Base-by-base conservation (phyloP, 345 rosid species). In the Viola odorata region DNA sequence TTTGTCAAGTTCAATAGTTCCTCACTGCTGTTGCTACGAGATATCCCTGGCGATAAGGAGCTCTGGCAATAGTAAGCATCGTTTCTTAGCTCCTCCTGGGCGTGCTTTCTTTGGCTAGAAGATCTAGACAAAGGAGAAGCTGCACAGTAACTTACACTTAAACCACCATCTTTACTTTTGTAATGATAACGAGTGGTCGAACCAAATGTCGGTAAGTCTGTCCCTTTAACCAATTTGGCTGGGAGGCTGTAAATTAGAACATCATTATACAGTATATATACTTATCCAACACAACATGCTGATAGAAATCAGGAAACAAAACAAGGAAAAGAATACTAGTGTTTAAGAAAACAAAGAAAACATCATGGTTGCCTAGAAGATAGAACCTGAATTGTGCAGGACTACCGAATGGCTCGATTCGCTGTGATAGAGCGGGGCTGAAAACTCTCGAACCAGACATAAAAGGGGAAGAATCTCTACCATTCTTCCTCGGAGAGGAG, bases 371-470 rank as follows among this genome's bases (percentile, higher is more conserved):
- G 47, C 47, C 7, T 44, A 44, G 47, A 44, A 44, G 47, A 11
- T 44, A 3, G 59, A 41, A 92, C 99, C 99, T 89, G 90, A 84
- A 83, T 14, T 81, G 85, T 37, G 88, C 69, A 8, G 86, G 89
- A 7, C 71, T 39, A 65, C 68, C 72, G 38, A 71, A 71, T 41
- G 84, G 75, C 52, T 84, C 88, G 8, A 79, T 74, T 74, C 70
- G 82, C 59, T 75, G 64, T 36, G 84, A 73, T 60, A 69, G 57
- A 10, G 64, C 73, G 5, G 98, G 96, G 66, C 96, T 89, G 63
- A 74, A 60, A 60, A 75, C 78, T 75, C 77, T 75, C 4, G 89
- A 84, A 49, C 80, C 86, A 4, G 89, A 80, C 23, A 80, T 67
- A 0, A 79, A 74, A 44, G 85, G 71, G 59, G 74, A 77, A 13